phyloP scores from a whole-genome alignment of 192 early-diverging fungal species.

The Coemansia sp. region DNA sequence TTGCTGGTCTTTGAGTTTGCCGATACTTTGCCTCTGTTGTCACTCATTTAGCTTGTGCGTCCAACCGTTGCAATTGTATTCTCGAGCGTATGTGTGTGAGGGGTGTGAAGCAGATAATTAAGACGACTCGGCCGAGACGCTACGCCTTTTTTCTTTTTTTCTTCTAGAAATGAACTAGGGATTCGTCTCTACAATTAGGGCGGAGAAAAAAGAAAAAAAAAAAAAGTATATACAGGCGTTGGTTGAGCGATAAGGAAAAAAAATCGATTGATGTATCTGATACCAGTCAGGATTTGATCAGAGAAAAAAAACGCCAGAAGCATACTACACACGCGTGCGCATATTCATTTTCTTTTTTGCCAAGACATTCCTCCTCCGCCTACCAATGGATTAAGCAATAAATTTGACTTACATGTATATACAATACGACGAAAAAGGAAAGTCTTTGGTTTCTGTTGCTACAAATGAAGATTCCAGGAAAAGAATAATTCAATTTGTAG shows the following conservation, averaged over 20 bases:
- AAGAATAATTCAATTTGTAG: conserved; percentile 27
- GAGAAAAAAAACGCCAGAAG: no score
- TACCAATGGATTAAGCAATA: no score
- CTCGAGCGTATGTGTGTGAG: no score
- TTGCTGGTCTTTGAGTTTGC: conserved; percentile 50
- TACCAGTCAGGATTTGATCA: conserved; percentile 4
- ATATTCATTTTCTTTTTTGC: no score
- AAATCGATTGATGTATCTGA: not conserved
- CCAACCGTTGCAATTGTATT: not conserved
- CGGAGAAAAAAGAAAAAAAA: no score
- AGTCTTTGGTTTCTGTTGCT: not conserved
- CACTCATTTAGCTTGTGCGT: conserved; percentile 43
- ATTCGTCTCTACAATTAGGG: conserved; percentile 6
- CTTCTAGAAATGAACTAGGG: no score
- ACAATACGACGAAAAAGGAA: not conserved
- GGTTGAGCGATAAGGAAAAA: no score
- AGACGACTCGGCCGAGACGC: not conserved
- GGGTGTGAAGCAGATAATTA: no score
- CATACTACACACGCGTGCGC: no score
- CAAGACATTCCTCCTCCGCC: no score
- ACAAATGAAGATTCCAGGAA: conserved; percentile 9
- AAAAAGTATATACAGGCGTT: no score
- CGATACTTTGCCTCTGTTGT: conserved; percentile 46
- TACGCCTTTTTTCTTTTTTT: conserved; percentile 11
- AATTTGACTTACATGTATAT: not conserved